Evolutionary conservation across 805 yeast genomes (phyloP), one percentile per base, ranked within the genome.

Genomic region (Candida multigemmis): DNA sequence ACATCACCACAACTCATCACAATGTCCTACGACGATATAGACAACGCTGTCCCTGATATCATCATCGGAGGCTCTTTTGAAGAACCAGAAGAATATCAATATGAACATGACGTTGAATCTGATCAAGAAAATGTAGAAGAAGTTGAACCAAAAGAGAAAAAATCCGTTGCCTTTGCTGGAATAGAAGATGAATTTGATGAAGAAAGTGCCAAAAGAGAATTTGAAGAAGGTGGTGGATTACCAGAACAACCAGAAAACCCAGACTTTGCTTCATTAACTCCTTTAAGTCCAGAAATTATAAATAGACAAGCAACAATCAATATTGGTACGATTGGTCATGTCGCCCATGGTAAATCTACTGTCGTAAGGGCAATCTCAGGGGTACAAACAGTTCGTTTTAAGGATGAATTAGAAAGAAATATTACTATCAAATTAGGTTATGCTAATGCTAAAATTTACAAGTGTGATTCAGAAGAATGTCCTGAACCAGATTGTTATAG

Each of bases 231-330:
- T 55, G 97, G 97, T 33, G 98, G 98, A 28, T 71, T 91, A 33
- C 98, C 98, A 30, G 95, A 82, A 54, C 98, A 91, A 61, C 95
- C 96, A 32, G 79, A 70, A 21, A 66, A 83, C 59, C 94, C 94
- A 32, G 96, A 87, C 51, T 80, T 89, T 47, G 40, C 80, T 21
- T 51, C 62, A 40, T 62, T 91, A 60, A 83, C 89, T 25, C 96
- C 98, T 18, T 65, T 84, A 36, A 79, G 93, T 6, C 91, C 94
- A 29, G 98, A 87, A 50, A 93, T 91, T 52, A 91, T 91, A 62
- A 84, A 83, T 58, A 82, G 98, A 72, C 99, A 91, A 66, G 99
- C 99, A 36, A 91, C 99, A 26, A 85, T 91, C 53, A 91, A 91
- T 60, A 91, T 91, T 50, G 99, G 99, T 60, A 85, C 95, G 33